Percentiles rank a stretch among this genome's conserved stretches.
These are phyloP conservation scores for Tieghemostelium lacteum DNA, from an alignment of 78 protist species.

Conservation along the genomic window DNA sequence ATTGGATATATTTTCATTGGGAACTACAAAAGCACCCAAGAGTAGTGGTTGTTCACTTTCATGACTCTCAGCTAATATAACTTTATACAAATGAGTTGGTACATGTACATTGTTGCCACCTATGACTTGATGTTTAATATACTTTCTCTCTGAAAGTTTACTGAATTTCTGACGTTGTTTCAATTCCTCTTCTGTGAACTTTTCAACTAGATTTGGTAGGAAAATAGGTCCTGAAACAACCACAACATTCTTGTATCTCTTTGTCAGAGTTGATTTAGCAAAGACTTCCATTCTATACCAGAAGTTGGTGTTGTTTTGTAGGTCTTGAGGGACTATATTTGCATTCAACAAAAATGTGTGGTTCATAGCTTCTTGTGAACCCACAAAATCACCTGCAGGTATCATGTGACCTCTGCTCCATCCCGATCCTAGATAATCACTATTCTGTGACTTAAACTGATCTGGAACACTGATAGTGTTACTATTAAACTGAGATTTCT, in stretches of 20 bases:
- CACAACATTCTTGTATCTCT: background rate
- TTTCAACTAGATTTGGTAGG: conserved; percentile 14
- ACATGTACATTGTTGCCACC: conserved; percentile 70
- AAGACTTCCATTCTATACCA: conserved; percentile 61
- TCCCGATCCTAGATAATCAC: conserved; percentile 45
- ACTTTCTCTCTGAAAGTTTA: conserved; percentile 6
- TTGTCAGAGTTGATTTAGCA: conserved; percentile 15
- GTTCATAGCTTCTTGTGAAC: conserved; percentile 41
- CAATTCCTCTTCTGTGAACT: background rate
- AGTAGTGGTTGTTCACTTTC: background rate
- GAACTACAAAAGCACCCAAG: conserved; percentile 30
- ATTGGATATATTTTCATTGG: conserved; percentile 36
- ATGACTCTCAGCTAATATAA: conserved; percentile 23
- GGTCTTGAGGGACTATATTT: conserved; percentile 62
- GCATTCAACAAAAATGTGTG: conserved; percentile 58
- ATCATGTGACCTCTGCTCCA: conserved; percentile 68
- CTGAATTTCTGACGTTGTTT: conserved; percentile 2
- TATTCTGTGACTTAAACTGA: conserved; percentile 26
- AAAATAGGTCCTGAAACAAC: conserved; percentile 55
- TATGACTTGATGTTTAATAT: conserved; percentile 50
- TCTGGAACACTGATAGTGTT: background rate
- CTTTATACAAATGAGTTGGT: conserved; percentile 62
- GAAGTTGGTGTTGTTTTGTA: conserved; percentile 37
- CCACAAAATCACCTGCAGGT: conserved; percentile 40
- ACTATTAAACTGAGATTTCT: conserved; percentile 13